A percentile compares a stretch with the other conserved stretches of the same genome.
Evolutionary conservation across 2,329 filamentous ascomycete genomes (phyloP).

Genomic region (Penicillium sp.): DNA sequence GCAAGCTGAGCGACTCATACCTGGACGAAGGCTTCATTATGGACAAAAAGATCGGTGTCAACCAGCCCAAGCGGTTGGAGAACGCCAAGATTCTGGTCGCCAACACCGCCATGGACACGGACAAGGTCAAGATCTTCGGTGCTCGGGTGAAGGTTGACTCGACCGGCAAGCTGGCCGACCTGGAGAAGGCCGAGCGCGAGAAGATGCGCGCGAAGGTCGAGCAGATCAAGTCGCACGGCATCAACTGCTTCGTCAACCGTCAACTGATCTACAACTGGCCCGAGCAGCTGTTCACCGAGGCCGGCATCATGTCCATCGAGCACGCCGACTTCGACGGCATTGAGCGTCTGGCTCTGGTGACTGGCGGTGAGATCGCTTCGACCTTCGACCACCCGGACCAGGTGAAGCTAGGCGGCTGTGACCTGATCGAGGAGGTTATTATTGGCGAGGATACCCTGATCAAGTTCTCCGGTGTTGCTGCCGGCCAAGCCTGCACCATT

Average conservation of each 20-base stretch:
- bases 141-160: conserved; percentile 95
- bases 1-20: conserved; percentile 97
- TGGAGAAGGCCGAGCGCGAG: conserved; percentile 96
- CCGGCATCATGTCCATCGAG: conserved; percentile 97
- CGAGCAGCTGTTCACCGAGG: conserved; percentile 96
- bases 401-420: conserved; percentile 93
- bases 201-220: conserved; percentile 99
- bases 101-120: conserved; percentile 99
- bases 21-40: conserved; percentile 97
- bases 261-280: conserved; percentile 99
- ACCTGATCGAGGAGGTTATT: conserved; percentile 95
- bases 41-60: conserved; percentile 98
- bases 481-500: conserved; percentile 92
- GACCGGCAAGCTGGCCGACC: conserved; percentile 94
- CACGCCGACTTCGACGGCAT: conserved; percentile 99
- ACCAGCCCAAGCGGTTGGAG: conserved; percentile 95
- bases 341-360: conserved; percentile 90
- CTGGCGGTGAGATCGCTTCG: conserved; percentile 94
- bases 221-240: conserved; percentile 96
- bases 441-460: conserved; percentile 98
- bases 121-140: conserved; percentile 99
- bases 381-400: conserved; percentile 98
- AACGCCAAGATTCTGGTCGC: conserved; percentile 98
- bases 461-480: conserved; percentile 94
- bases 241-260: conserved; percentile 99